phyloP scores from a whole-genome alignment of 23 red algal genomes.

The Gracilaria domingensis region DNA sequence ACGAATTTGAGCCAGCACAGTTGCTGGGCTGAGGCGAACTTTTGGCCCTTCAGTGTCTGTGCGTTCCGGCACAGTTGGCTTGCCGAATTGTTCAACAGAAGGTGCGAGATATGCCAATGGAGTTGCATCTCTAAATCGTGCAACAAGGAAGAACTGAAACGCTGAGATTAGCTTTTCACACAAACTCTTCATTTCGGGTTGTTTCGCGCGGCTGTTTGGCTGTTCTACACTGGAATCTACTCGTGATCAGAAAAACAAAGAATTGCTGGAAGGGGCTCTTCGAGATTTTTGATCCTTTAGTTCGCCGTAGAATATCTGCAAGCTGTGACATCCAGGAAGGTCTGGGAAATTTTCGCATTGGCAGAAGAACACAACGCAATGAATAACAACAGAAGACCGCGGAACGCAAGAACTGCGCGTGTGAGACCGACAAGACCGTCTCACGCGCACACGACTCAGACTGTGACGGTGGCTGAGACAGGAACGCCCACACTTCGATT shows the following conservation, averaged over 20 bases:
- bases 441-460: not conserved
- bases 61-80: too few species aligned
- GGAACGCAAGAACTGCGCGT: not conserved
- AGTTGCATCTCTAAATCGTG: too few species aligned
- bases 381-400: conserved; percentile 3
- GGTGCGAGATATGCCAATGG: too few species aligned
- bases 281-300: not conserved
- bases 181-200: too few species aligned
- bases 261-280: not conserved
- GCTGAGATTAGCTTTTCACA: not conserved
- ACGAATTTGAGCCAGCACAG: too few species aligned
- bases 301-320: not conserved
- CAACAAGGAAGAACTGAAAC: too few species aligned
- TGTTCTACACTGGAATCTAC: too few species aligned
- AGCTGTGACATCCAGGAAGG: not conserved
- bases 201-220: too few species aligned
- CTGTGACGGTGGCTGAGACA: not conserved
- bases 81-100: too few species aligned
- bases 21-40: too few species aligned
- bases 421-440: not conserved
- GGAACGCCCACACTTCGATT: not conserved
- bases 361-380: not conserved
- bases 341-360: not conserved
- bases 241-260: not conserved
- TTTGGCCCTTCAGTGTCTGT: too few species aligned